Percentiles rank a stretch among this genome's conserved stretches.
phyloP scores from a whole-genome alignment of 192 early-diverging fungal species.

The Backusella morwellensis region DNA sequence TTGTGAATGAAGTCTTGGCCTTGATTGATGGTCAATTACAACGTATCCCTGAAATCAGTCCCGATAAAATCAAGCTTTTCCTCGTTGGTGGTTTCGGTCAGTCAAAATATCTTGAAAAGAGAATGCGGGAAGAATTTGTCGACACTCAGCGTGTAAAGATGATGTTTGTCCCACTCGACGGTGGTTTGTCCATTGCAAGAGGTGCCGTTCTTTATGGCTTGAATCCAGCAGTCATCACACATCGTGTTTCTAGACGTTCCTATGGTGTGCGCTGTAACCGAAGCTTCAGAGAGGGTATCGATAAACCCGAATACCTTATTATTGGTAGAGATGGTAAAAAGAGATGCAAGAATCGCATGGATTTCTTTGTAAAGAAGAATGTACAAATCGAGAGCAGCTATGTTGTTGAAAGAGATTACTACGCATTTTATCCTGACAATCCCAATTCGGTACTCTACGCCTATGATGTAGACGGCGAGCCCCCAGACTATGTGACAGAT shows the following conservation, averaged over 20 bases:
- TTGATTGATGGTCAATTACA: slow-evolving; percentile 49
- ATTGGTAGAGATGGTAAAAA: slow-evolving; percentile 44
- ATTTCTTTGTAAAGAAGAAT: slow-evolving; percentile 40
- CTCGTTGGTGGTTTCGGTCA: slow-evolving; percentile 58
- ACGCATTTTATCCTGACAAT: slow-evolving; percentile 42
- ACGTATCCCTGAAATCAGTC: slow-evolving; percentile 40
- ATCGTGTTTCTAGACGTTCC: slow-evolving; percentile 50
- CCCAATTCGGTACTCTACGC: slow-evolving; percentile 40
- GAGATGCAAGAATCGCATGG: slow-evolving; percentile 49
- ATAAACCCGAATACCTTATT: slow-evolving; percentile 44
- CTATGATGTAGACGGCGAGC: slow-evolving; percentile 33
- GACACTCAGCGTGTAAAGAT: slow-evolving; percentile 37
- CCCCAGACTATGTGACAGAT: slow-evolving; percentile 33
- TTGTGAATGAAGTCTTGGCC: slow-evolving; percentile 47
- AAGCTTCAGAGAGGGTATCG: slow-evolving; percentile 49
- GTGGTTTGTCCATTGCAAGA: slow-evolving; percentile 50
- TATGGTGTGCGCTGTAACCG: slow-evolving; percentile 50
- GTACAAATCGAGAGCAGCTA: slow-evolving; percentile 30
- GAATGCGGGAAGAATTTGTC: slow-evolving; percentile 44
- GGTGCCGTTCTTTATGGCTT: slow-evolving; percentile 55
- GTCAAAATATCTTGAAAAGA: slow-evolving; percentile 49
- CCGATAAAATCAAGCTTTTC: slow-evolving; percentile 37
- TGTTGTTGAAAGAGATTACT: slow-evolving; percentile 39
- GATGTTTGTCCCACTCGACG: slow-evolving; percentile 51
- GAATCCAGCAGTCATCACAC: slow-evolving; percentile 45